phyloP scores from a whole-genome alignment of 2,329 filamentous ascomycete species.

The Alternaria angustiovoidea region DNA sequence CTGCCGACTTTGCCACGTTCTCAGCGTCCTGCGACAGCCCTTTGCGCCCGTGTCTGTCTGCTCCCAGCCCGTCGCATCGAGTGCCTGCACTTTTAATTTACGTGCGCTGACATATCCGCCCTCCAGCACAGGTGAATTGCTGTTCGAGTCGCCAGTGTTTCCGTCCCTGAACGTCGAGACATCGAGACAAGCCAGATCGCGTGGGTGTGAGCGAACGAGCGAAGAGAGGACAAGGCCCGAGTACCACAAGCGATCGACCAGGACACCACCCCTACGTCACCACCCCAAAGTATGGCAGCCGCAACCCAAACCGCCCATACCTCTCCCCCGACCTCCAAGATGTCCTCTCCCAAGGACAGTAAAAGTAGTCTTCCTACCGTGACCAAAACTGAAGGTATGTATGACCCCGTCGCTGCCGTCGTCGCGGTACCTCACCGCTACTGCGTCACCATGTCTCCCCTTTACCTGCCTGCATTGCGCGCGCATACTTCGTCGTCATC shows the following conservation, averaged over 20 bases:
- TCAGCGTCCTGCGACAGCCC: constrained; percentile 29
- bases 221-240: constrained; percentile 33
- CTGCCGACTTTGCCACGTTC: constrained; percentile 33
- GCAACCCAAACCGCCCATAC: constrained; percentile 45
- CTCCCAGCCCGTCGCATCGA: constrained; percentile 26
- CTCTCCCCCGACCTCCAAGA: constrained; percentile 48
- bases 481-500: constrained; percentile 24
- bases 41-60: constrained; percentile 16
- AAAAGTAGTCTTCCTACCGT: constrained; percentile 44
- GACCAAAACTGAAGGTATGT: constrained; percentile 49
- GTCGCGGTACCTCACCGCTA: background rate
- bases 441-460: background rate
- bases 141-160: constrained; percentile 13
- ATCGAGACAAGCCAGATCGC: constrained; percentile 26
- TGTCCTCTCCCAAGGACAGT: constrained; percentile 50
- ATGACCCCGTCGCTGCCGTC: constrained; percentile 7
- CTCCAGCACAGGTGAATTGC: constrained; percentile 15
- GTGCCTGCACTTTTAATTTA: constrained; percentile 11
- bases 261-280: constrained; percentile 46
- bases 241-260: constrained; percentile 42
- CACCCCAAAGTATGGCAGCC: constrained; percentile 46
- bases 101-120: constrained; percentile 22
- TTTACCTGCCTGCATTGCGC: constrained; percentile 5
- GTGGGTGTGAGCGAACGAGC: constrained; percentile 28
- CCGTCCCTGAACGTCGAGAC: constrained; percentile 17